Evolutionary conservation across 2,329 filamentous ascomycete species (phyloP), one percentile per base, ranked within the genome.

Genomic region (Fusarium phyllophilum): DNA sequence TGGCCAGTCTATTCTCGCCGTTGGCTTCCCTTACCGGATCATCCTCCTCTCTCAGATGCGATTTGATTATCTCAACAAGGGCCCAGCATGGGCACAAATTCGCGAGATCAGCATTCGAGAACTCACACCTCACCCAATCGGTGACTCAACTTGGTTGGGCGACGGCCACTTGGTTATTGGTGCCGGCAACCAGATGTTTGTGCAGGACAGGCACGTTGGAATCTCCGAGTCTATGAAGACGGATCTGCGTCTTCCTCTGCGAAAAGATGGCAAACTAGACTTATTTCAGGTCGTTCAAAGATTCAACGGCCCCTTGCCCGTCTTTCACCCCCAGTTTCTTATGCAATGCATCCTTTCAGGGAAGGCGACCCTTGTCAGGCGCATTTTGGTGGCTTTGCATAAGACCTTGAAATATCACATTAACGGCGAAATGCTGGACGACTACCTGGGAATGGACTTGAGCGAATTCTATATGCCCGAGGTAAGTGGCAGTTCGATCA

Each of bases 281-380:
- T 84, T 97, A 9, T 97, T 97, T 75, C 91, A 95, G 44, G 89
- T 95, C 14, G 93, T 97, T 17, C 93, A 93, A 75, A 88, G 93
- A 69, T 86, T 98, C 55, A 98, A 98, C 78, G 94, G 94, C 0
- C 93, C 95, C 6, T 85, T 98, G 12, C 94, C 96, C 0, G 88
- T 97, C 5, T 99, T 97, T 77, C 96, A 99, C 78, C 96, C 96
- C 1, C 94, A 97, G 78, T 94, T 97, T 66, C 83, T 98, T 33
- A 93, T 93, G 59, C 94, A 98, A 81, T 96, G 93, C 77, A 94
- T 97, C 42, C 85, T 97, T 33, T 89, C 91, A 26, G 96, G 95
- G 2, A 97, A 97, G 79, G 88, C 88, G 39, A 80, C 83, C 8
- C 82, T 94, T 11, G 94, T 96, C 5, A 92, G 94, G 74, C 87